phyloP scores from a whole-genome alignment of 1,284 basidiomycete genomes.

The Austroboletus novae-zelandiae region DNA sequence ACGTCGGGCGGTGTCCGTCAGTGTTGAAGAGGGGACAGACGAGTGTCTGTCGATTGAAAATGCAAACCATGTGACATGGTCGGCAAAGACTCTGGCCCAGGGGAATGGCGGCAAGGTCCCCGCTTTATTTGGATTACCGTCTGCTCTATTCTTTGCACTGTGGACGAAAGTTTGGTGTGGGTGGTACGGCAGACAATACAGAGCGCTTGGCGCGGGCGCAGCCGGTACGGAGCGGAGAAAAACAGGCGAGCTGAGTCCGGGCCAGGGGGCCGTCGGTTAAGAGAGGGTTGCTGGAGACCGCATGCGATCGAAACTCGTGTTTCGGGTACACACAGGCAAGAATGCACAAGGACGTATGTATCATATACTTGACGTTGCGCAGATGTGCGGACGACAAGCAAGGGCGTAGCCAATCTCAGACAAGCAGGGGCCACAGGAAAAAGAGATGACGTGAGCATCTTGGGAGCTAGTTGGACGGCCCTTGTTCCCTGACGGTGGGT shows the following conservation, averaged over 20 bases:
- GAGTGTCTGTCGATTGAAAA: too few relatives aligned
- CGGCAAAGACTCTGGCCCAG: too few relatives aligned
- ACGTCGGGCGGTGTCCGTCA: too few relatives aligned
- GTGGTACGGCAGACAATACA: too few relatives aligned
- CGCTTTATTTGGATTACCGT: too few relatives aligned
- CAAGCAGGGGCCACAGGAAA: slow-evolving; percentile 6
- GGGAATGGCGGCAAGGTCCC: too few relatives aligned
- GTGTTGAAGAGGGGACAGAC: too few relatives aligned
- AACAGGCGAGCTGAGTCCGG: neutral
- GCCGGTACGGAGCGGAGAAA: neutral
- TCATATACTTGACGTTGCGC: neutral
- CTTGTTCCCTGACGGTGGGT: neutral
- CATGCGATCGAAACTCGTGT: slow-evolving; percentile 5
- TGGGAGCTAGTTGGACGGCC: neutral
- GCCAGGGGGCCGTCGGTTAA: neutral
- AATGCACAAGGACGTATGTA: neutral
- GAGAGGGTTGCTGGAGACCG: slow-evolving; percentile 8
- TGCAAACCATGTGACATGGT: too few relatives aligned
- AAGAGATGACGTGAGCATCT: slow-evolving; percentile 11
- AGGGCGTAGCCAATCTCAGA: slow-evolving; percentile 11
- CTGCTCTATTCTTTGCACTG: too few relatives aligned
- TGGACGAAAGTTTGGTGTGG: too few relatives aligned
- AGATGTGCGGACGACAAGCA: slow-evolving; percentile 7
- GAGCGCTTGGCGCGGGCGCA: too few relatives aligned
- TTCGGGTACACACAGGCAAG: slow-evolving; percentile 2